Base-by-base conservation (phyloP, 2,329 filamentous ascomycete species). In the Ophiostoma australiae region DNA sequence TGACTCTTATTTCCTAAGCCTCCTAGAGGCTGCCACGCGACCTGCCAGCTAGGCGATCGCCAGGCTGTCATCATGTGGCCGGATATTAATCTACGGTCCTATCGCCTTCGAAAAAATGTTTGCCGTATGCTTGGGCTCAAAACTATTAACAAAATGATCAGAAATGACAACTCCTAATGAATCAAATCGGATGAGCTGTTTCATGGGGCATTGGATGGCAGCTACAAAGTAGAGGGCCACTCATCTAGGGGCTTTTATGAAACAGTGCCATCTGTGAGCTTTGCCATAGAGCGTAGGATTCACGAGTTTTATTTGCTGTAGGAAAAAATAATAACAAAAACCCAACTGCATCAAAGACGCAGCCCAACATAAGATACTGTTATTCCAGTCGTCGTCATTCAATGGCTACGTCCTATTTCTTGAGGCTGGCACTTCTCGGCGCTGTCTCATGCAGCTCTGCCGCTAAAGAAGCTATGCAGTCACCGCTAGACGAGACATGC, bases 41-140 rank as follows among this genome's bases (percentile, higher is more conserved):
- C 52, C 52, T 58, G 52, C n/a, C 23, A 27, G 15, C 52, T 58
- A 58, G 52, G 52, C 52, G 52, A 58, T 58, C 52, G 52, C 52
- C 52, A 58, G 52, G 52, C 52, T 58, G 52, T 58, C 52, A 58
- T 58, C 52, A 58, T 58, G 52, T 58, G 52, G 52, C 20, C 44
- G 17, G 17, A n/a, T 48, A 17, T 48, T 20, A 48, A 20, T 48
- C 44, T 17, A n/a, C 17, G 23, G 4, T 15, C n/a, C 61, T 33
- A 23, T 15, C 5, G 15, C 44, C 20, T 10, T 48, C 8, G 44
- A n/a, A 48, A 48, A 4, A n/a, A 7, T n/a, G 17, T 7, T 48
- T n/a, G 17, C 17, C 6, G 7, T 5, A 48, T 48, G 17, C 8
- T 48, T 48, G 20, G 44, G 44, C 44, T n/a, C 17, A 20, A 48